Evolutionary conservation across 176 grass and related monocot genomes (phyloP).

Genomic region (Oryza glaberrima): DNA sequence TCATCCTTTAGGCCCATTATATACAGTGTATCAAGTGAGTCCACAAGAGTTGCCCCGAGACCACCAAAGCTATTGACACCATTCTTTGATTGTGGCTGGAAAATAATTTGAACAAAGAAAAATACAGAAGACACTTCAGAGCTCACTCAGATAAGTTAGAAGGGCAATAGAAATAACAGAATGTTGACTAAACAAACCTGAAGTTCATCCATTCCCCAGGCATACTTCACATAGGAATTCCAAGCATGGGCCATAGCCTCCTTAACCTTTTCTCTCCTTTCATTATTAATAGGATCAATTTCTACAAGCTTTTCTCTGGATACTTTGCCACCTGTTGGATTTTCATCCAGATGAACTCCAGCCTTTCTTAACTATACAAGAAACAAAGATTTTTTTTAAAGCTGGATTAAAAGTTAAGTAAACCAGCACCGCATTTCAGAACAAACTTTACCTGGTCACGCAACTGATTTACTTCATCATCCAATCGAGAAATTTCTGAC

Average conservation of each 20-base stretch:
- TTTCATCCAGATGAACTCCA: slow-evolving; percentile 52
- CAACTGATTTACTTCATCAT: slow-evolving; percentile 65
- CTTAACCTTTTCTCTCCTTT: slow-evolving; percentile 94
- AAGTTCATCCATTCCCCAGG: slow-evolving; percentile 98
- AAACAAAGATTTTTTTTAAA: not conserved
- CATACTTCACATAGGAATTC: slow-evolving; percentile 94
- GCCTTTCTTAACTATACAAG: slow-evolving; percentile 84
- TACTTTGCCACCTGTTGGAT: slow-evolving; percentile 40
- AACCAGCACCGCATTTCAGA: slow-evolving; percentile 11
- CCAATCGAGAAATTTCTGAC: slow-evolving; percentile 71
- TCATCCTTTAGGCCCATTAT: slow-evolving; percentile 98
- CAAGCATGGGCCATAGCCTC: slow-evolving; percentile 95
- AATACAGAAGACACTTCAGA: slow-evolving; percentile 28
- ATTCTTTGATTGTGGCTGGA: slow-evolving; percentile 91
- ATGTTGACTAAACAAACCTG: slow-evolving; percentile 65
- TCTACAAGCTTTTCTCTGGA: slow-evolving; percentile 49
- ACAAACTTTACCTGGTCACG: slow-evolving; percentile 76
- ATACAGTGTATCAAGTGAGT: slow-evolving; percentile 92
- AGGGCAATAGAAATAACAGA: slow-evolving; percentile 37
- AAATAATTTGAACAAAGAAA: slow-evolving; percentile 22
- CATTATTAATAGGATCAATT: slow-evolving; percentile 72
- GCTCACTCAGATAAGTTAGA: slow-evolving; percentile 26
- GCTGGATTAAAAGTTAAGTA: slow-evolving; percentile 9
- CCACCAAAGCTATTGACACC: slow-evolving; percentile 97
- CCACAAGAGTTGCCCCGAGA: slow-evolving; percentile 92